These are phyloP conservation scores for Colletotrichum navitas DNA, from an alignment of 2,329 filamentous ascomycete species.

Conservation along the genomic window DNA sequence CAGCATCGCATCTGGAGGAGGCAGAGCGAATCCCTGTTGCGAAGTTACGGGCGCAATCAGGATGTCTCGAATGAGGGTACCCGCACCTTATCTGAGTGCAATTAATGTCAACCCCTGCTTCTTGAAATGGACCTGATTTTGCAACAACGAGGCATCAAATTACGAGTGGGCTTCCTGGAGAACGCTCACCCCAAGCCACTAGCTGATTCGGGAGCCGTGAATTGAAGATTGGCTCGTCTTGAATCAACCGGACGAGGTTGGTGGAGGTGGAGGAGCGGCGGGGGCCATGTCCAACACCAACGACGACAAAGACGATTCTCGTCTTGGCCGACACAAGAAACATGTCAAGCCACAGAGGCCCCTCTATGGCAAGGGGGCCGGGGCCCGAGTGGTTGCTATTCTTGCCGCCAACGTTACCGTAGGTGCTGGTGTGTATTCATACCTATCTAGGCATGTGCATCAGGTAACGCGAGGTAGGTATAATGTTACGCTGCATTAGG, in stretches of 20 bases:
- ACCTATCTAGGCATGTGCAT: not conserved
- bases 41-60: not conserved
- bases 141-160: not conserved
- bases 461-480: not conserved
- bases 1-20: not conserved
- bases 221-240: not conserved
- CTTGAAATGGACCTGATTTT: not conserved
- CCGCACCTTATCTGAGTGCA: not conserved
- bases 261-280: not conserved
- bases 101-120: not conserved
- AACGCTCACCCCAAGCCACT: not conserved
- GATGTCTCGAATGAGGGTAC: not conserved
- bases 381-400: conserved; percentile 15
- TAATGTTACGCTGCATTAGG: not conserved
- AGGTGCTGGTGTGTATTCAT: not conserved
- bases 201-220: not conserved
- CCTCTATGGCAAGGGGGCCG: not conserved
- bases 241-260: not conserved
- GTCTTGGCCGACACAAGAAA: not conserved
- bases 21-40: not conserved
- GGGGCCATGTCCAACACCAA: too few relatives aligned
- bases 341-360: not conserved
- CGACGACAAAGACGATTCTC: not conserved
- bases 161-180: not conserved
- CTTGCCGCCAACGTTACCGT: conserved; percentile 2